Base-by-base conservation (phyloP, 768 basidiomycete species). In the Trametes cinnabarina region DNA sequence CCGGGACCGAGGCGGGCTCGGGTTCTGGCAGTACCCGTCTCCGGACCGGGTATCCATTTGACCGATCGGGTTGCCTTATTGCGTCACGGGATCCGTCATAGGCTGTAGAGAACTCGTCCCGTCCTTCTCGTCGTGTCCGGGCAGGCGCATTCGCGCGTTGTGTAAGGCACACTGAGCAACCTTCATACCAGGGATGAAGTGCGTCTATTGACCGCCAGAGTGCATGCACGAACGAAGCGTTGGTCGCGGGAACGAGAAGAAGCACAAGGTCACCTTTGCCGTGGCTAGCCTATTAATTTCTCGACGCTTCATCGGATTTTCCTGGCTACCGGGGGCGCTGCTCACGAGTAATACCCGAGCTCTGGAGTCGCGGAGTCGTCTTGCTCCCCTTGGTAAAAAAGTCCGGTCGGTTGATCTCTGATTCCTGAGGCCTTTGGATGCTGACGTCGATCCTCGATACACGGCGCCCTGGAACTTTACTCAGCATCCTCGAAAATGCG, bases 401-500 rank as follows among this genome's bases (percentile, higher is more conserved):
- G n/a, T 47, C 53, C 25, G 53, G 39, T 47, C 53, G 53, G 53
- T 8, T n/a, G n/a, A 46, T 20, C 8, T 46, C 32, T 37, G n/a
- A 6, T 5, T 17, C 11, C 7, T 4, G 20, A 26, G 42, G 42
- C 11, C 26, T 12, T 6, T 32, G 7, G 32, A 30, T n/a, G 23
- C 47, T 54, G 52, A 54, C 54, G 46, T 55, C 54, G 53, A 20
- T 39, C 1, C 5, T 43, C 46, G 46, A 23, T 30, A 39, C 22
- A 23, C 30, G n/a, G 54, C 32, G 53, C 32, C 43, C 17, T 40
- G 43, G 43, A 44, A 44, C 23, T 40, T 55, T 55, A 55, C 47
- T 55, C 54, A 55, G 46, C 54, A 22, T 5, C 46, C 3, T 14
- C 35, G 54, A 55, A 55, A 47, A 55, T 30, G 37, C 44, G n/a